A percentile compares a stretch with the other conserved stretches of the same genome.
phyloP scores from a whole-genome alignment of 768 basidiomycete genomes.

The Trametes cubensis region DNA sequence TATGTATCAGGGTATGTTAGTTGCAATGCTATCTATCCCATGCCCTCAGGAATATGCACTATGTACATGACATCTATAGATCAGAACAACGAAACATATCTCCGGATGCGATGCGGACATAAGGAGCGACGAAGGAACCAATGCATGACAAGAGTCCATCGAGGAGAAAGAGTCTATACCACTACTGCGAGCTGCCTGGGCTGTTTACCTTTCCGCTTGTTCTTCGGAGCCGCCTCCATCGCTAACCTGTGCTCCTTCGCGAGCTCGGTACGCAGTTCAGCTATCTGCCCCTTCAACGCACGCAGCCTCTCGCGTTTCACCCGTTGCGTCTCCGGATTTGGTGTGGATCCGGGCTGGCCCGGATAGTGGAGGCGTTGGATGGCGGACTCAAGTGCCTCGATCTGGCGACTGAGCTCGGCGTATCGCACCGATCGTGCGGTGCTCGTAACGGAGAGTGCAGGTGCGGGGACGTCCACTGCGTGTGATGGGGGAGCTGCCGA shows the following conservation, averaged over 20 bases:
- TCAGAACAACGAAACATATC: not conserved
- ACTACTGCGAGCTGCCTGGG: not conserved
- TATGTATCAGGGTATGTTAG: constrained; percentile 19
- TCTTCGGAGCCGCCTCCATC: constrained; percentile 9
- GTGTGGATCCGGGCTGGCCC: not conserved
- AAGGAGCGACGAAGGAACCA: not conserved
- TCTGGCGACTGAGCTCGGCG: constrained; percentile 11
- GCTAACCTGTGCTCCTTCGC: constrained; percentile 11
- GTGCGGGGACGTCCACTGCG: constrained; percentile 14
- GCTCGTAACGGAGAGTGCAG: constrained; percentile 15
- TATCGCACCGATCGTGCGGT: constrained; percentile 16
- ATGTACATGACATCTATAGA: not conserved
- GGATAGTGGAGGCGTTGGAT: constrained; percentile 11
- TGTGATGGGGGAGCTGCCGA: constrained; percentile 6
- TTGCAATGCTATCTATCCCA: constrained; percentile 9
- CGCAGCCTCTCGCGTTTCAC: not conserved
- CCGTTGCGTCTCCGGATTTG: not conserved
- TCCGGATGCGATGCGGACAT: not conserved
- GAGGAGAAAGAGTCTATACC: not conserved
- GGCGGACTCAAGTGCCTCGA: constrained; percentile 9
- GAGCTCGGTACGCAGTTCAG: constrained; percentile 5
- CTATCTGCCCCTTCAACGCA: constrained; percentile 4
- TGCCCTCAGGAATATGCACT: not conserved
- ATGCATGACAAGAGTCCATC: not conserved
- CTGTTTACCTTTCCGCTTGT: not conserved